Conservation (phyloP, 345 rosid species). For the Salix suchowensis region DNA sequence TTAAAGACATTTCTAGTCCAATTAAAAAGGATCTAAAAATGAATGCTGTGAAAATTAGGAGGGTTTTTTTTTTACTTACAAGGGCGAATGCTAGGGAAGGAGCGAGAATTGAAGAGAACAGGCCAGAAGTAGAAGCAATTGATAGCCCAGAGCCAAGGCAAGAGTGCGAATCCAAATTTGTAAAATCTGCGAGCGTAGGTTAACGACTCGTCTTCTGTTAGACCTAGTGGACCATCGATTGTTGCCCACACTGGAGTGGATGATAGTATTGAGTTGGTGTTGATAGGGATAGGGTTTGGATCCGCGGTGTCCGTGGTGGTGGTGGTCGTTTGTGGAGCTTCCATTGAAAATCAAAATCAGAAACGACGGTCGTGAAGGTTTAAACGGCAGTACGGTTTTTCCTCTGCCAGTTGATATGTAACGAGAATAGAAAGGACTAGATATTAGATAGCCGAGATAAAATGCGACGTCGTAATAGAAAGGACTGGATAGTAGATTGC, state of each 20-base stretch:
- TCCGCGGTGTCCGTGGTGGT: slow-evolving; percentile 14
- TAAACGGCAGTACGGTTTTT: not conserved
- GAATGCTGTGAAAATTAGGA: not conserved
- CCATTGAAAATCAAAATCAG: slow-evolving; percentile 35
- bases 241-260: slow-evolving; percentile 80
- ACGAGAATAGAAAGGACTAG: not conserved
- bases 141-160: slow-evolving; percentile 96
- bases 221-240: slow-evolving; percentile 79
- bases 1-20: not conserved
- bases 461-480: not conserved
- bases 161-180: slow-evolving; percentile 76
- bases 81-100: slow-evolving; percentile 73
- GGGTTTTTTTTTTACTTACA: slow-evolving; percentile 26
- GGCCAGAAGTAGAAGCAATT: slow-evolving; percentile 99
- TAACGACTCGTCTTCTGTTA: slow-evolving; percentile 81
- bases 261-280: slow-evolving; percentile 29
- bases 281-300: slow-evolving; percentile 21
- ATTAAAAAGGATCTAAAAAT: no score
- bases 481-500: no score
- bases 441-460: no score
- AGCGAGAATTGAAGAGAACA: slow-evolving; percentile 75
- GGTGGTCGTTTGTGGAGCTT: slow-evolving; percentile 36
- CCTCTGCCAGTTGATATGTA: not conserved
- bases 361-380: not conserved
- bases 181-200: slow-evolving; percentile 80